Evolutionary conservation across 75 land plant genomes (phyloP).

Genomic region (Pseudotsuga menziesii): DNA sequence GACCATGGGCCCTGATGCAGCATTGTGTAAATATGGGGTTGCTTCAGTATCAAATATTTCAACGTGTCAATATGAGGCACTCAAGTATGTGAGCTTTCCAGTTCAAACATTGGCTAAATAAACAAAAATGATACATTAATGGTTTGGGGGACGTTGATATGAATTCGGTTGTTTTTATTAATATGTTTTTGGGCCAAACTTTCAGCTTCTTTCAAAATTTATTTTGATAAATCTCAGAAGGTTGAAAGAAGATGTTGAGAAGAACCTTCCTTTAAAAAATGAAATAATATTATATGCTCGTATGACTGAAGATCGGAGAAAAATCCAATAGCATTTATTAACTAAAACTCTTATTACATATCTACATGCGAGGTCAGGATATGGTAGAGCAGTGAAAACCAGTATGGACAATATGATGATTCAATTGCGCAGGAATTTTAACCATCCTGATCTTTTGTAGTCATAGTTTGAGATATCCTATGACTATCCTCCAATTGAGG

Average conservation of each 20-base stretch:
- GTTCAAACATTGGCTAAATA: no score
- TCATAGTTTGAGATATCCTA: slow-evolving; percentile 27
- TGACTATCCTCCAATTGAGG: slow-evolving; percentile 69
- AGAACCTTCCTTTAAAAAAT: slow-evolving; percentile 35
- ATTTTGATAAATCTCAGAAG: no score
- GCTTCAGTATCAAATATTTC: no score
- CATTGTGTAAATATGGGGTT: no score
- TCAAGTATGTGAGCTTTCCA: no score
- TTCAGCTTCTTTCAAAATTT: no score
- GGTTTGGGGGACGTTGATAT: no score
- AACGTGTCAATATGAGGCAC: no score
- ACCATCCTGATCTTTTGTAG: slow-evolving; percentile 44
- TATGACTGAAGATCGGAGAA: slow-evolving; percentile 28
- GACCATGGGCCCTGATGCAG: no score
- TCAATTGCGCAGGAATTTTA: slow-evolving; percentile 43
- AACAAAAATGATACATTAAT: no score
- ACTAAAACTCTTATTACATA: slow-evolving; percentile 27
- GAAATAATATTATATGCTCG: slow-evolving; percentile 46
- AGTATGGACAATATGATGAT: slow-evolving; percentile 42
- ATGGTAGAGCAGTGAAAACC: slow-evolving; percentile 30
- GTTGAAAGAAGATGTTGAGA: slow-evolving; percentile 45
- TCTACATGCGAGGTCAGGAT: slow-evolving; percentile 18
- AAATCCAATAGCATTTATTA: slow-evolving; percentile 27
- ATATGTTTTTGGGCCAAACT: no score
- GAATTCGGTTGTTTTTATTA: no score